A percentile compares a stretch with the other conserved stretches of the same genome.
Evolutionary conservation across 1,139 yeast genomes (phyloP).

Genomic region (Candida sojae): DNA sequence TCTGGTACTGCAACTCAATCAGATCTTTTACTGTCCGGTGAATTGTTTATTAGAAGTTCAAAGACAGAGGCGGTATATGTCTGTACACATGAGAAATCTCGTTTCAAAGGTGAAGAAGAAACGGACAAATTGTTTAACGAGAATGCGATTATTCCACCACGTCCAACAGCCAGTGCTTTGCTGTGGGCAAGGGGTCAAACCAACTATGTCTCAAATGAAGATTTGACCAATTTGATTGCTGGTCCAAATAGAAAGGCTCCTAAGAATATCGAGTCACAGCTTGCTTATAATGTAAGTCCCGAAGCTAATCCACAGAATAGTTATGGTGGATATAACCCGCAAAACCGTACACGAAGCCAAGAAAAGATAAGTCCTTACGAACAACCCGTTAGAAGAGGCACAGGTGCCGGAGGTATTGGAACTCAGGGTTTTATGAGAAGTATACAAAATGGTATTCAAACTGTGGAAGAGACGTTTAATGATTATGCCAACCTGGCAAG

Average conservation of each 20-base stretch:
- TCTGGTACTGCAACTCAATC: conserved; percentile 27
- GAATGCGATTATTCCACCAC: conserved; percentile 63
- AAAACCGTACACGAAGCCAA: conserved; percentile 9
- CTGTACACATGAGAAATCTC: conserved; percentile 16
- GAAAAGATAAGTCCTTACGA: conserved; percentile 40
- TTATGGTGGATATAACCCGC: conserved; percentile 28
- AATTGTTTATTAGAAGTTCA: conserved; percentile 61
- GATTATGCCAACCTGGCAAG: conserved; percentile 59
- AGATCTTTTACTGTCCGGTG: conserved; percentile 67
- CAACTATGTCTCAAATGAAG: conserved; percentile 57
- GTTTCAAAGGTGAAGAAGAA: conserved; percentile 18
- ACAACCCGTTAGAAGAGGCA: conserved; percentile 45
- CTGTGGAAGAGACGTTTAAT: conserved; percentile 55
- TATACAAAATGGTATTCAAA: conserved; percentile 54
- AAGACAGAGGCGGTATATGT: conserved; percentile 52
- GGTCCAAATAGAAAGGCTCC: conserved; percentile 61
- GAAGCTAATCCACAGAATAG: conserved; percentile 43
- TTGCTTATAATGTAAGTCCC: conserved; percentile 58
- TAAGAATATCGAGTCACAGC: conserved; percentile 54
- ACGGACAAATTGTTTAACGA: conserved; percentile 62
- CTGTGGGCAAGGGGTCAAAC: conserved; percentile 86
- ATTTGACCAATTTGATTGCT: conserved; percentile 57
- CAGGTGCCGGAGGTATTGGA: conserved; percentile 23
- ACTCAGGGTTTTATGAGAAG: conserved; percentile 45
- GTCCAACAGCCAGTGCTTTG: conserved; percentile 79